Evolutionary conservation across 2,329 filamentous ascomycete species (phyloP).

Genomic region (Pezicula neosporulosa): DNA sequence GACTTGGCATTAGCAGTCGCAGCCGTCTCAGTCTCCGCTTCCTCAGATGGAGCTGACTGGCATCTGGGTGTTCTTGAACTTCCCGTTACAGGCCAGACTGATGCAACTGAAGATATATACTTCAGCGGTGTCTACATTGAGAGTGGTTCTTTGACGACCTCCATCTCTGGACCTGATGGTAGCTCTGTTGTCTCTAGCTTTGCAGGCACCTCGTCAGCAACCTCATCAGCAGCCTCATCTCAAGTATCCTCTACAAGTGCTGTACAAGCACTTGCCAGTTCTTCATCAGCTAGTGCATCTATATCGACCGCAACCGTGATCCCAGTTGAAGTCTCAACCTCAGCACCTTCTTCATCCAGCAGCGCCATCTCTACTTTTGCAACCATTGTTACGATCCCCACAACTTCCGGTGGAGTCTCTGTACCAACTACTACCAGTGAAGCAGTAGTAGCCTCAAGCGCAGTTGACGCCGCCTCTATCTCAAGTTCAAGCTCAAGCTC

Average conservation of each 20-base stretch:
- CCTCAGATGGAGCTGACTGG: conserved; percentile 68
- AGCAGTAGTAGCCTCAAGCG: too few species aligned
- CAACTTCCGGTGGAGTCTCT: too few species aligned
- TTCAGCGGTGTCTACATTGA: conserved; percentile 72
- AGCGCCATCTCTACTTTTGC: too few species aligned
- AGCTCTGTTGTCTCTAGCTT: conserved; percentile 10
- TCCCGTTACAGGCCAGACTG: conserved; percentile 51
- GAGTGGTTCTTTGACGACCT: conserved; percentile 43
- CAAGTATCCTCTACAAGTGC: not conserved
- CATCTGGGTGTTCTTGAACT: conserved; percentile 69
- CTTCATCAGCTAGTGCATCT: too few species aligned
- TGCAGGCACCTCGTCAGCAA: not conserved
- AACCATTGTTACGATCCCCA: too few species aligned
- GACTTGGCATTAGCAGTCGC: conserved; percentile 55
- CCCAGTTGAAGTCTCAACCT: too few species aligned
- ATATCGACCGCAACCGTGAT: too few species aligned
- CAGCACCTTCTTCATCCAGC: too few species aligned
- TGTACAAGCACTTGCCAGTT: too few species aligned
- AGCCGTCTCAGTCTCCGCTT: conserved; percentile 56
- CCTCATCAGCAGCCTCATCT: not conserved
- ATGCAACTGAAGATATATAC: conserved; percentile 62
- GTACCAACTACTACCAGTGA: too few species aligned
- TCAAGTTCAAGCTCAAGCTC: too few species aligned
- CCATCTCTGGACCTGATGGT: conserved; percentile 32
- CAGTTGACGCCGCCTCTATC: too few species aligned